Conservation (phyloP, 371 early-diverging fungal genomes). For the Zopfochytrium polystomum region DNA sequence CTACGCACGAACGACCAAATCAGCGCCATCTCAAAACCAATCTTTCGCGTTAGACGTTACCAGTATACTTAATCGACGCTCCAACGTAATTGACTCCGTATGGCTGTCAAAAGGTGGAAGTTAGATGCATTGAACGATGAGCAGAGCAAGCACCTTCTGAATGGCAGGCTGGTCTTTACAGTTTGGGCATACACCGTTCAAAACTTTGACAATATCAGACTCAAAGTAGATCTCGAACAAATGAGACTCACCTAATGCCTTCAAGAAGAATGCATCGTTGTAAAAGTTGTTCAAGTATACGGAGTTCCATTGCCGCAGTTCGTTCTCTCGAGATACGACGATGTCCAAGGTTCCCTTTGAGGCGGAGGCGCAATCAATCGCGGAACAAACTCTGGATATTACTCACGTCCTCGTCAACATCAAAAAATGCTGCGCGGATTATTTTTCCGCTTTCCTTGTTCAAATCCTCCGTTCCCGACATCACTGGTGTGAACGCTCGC, state of each 20-base stretch:
- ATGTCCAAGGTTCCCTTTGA: slow-evolving; percentile 78
- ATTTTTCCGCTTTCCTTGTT: slow-evolving; percentile 45
- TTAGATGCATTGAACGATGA: too few species aligned
- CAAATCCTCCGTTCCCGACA: slow-evolving; percentile 59
- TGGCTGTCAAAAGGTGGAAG: slow-evolving; percentile 53
- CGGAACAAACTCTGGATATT: background rate
- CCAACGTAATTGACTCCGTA: slow-evolving; percentile 82
- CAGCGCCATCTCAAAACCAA: too few species aligned
- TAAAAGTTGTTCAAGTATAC: slow-evolving; percentile 79
- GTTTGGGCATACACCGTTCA: slow-evolving; percentile 71
- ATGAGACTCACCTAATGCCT: slow-evolving; percentile 69
- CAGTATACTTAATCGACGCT: slow-evolving; percentile 76
- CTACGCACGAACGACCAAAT: too few species aligned
- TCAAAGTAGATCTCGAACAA: too few species aligned
- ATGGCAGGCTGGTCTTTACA: too few species aligned
- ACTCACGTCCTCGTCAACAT: slow-evolving; percentile 82
- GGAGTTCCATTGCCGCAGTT: slow-evolving; percentile 31
- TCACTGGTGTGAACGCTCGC: slow-evolving; percentile 60
- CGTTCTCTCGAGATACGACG: slow-evolving; percentile 48
- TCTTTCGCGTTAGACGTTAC: too few species aligned
- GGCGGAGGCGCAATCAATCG: background rate
- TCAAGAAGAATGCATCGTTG: slow-evolving; percentile 92
- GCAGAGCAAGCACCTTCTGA: too few species aligned
- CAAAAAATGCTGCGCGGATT: slow-evolving; percentile 72
- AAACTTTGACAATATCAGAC: slow-evolving; percentile 43